Evolutionary conservation across 2,329 filamentous ascomycete genomes (phyloP), one percentile per base, ranked within the genome.

Genomic region (Diaporthe vaccinii): DNA sequence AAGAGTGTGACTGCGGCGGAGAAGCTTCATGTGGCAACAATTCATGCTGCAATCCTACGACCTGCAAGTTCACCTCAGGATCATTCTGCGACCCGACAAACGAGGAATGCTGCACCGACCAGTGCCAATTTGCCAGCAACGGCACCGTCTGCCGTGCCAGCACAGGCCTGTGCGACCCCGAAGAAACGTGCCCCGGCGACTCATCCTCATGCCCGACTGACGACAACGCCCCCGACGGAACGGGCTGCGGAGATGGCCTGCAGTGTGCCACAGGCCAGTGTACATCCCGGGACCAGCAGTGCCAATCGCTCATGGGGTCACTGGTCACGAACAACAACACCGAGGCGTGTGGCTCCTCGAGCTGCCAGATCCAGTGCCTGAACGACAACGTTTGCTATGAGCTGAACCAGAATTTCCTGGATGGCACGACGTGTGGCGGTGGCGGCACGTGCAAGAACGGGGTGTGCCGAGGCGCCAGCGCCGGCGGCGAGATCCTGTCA

Each of bases 1-100:
- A 99, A 84, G 94, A 99, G 72, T 99, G 97, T 84, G 97, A 99
- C 84, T 99, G 97, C 81, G 97, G 97, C 77, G 96, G 96, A 73
- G 85, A 87, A 20, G 84, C 86, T 20, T 91, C 90, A 53, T 99
- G 97, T 82, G 91, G 87, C 34, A 84, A 88, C 80, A 97, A 98
- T 84, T 81, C 83, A 20, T 99, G 97, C 87, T 99, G 97, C 85
- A 89, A 99, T 79, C 85, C 95, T 1, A 90, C 85, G 4, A 98
- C 97, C 0, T 99, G 97, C 90, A 94, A 92, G 80, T 98, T 98
- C 87, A 93, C 89, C 72, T 83, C 85, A 73, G 89, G 88, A 78
- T 92, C 96, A 39, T 91, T 95, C 49, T 99, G 97, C 84, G 94
- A 97, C 82, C 90, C 91, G 17, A 86, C 88, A 78, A 97, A 96